Percentiles rank a stretch among this genome's conserved stretches.
Conservation (phyloP, 139 green algal species). For the Chlamydomonas sp. region DNA sequence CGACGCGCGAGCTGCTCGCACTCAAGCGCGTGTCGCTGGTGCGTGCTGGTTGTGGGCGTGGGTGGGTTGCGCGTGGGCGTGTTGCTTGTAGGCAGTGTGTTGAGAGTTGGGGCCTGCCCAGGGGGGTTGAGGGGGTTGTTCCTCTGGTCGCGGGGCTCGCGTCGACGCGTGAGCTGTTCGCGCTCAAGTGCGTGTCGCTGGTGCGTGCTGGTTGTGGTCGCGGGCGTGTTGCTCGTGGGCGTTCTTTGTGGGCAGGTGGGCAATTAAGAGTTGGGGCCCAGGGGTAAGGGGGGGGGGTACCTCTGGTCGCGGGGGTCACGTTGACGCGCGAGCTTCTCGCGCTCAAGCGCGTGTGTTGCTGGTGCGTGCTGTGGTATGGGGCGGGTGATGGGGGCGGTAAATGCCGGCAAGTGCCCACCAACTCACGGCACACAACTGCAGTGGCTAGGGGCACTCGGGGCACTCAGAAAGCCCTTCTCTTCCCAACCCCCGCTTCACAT, state of each 20-base stretch:
- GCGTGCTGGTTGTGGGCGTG: no score
- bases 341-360: slow-evolving; percentile 62
- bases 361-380: neutral
- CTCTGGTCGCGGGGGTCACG: slow-evolving; percentile 65
- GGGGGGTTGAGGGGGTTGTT: slow-evolving; percentile 94
- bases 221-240: no score
- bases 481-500: neutral
- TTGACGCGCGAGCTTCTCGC: slow-evolving; percentile 65
- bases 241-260: no score
- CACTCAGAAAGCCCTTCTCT: no score
- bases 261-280: slow-evolving; percentile 40
- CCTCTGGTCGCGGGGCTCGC: slow-evolving; percentile 73
- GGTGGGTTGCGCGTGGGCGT: no score
- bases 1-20: slow-evolving; percentile 65
- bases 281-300: slow-evolving; percentile 95
- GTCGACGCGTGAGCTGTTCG: slow-evolving; percentile 61
- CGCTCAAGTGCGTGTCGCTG: slow-evolving; percentile 63
- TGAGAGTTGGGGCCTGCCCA: slow-evolving; percentile 46
- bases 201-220: no score
- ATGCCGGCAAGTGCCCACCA: neutral
- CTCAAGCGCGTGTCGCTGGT: slow-evolving; percentile 62
- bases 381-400: neutral
- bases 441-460: no score
- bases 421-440: neutral
- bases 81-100: no score